Evolutionary conservation across 176 grass and related monocot species (phyloP).

Genomic region (Musa acuminata): DNA sequence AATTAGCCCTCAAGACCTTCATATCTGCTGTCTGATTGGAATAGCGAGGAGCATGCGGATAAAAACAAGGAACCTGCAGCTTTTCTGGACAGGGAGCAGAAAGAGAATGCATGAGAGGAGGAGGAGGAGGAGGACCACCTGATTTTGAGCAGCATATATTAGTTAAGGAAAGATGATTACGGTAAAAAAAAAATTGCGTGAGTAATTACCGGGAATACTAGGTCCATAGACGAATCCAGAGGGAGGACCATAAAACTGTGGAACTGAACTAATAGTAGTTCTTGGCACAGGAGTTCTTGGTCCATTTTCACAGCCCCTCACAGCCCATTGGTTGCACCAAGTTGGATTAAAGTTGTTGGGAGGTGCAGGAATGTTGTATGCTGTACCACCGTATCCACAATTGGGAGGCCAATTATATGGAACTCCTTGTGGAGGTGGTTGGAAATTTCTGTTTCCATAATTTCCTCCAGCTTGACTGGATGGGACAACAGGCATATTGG

Average conservation of each 20-base stretch:
- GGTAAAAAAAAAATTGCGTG: neutral
- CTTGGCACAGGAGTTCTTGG: slow-evolving; percentile 20
- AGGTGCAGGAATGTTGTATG: slow-evolving; percentile 37
- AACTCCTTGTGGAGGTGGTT: slow-evolving; percentile 32
- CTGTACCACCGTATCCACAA: slow-evolving; percentile 38
- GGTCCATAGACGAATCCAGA: slow-evolving; percentile 44
- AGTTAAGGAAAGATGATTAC: neutral
- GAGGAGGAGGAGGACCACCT: slow-evolving; percentile 27
- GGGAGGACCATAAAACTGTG: slow-evolving; percentile 33
- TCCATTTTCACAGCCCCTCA: slow-evolving; percentile 30
- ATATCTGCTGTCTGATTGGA: slow-evolving; percentile 33
- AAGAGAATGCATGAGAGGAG: slow-evolving; percentile 57
- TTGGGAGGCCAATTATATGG: slow-evolving; percentile 41
- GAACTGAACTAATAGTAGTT: slow-evolving; percentile 40
- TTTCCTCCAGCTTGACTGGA: slow-evolving; percentile 41
- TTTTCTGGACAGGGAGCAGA: slow-evolving; percentile 42
- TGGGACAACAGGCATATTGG: slow-evolving; percentile 28
- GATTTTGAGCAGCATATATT: slow-evolving; percentile 20
- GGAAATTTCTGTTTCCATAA: slow-evolving; percentile 43
- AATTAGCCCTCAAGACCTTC: slow-evolving; percentile 40
- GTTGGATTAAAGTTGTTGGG: slow-evolving; percentile 34
- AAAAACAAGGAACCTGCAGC: slow-evolving; percentile 32
- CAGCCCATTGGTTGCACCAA: slow-evolving; percentile 36
- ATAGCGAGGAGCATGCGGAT: slow-evolving; percentile 26
- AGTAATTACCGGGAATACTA: slow-evolving; percentile 44